Evolutionary conservation across 2,329 filamentous ascomycete species (phyloP).

Genomic region (Plectosphaerella sp.): DNA sequence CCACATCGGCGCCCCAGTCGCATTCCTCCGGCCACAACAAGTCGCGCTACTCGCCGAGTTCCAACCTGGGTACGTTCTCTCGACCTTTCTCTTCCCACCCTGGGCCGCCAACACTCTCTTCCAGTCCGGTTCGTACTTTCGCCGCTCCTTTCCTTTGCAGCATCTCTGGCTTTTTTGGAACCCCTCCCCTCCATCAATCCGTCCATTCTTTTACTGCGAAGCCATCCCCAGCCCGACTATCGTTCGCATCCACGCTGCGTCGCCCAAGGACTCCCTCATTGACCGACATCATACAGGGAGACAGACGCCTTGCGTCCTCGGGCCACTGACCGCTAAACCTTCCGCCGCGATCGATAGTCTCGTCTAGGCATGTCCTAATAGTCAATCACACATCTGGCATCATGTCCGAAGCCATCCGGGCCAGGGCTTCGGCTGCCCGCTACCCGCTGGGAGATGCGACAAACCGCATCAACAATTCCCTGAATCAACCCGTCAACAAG

Average conservation of each 20-base stretch:
- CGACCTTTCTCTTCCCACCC: background rate
- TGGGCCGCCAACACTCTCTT: background rate
- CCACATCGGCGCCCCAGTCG: background rate
- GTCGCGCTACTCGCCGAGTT: background rate
- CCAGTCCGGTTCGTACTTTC: background rate
- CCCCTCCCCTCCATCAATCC: background rate
- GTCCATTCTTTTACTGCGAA: background rate
- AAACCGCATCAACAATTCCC: conserved; percentile 38
- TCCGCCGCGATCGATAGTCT: background rate
- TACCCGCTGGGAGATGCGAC: conserved; percentile 43
- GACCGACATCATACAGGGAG: background rate
- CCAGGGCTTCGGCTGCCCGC: conserved; percentile 16
- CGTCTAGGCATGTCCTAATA: background rate
- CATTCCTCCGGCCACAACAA: background rate
- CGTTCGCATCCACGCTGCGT: background rate
- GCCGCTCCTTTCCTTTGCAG: background rate
- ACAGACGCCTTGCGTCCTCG: no score
- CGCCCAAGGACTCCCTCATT: background rate
- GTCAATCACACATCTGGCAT: background rate
- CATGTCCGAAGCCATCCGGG: conserved; percentile 11
- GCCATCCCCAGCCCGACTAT: background rate
- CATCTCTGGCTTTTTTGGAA: background rate
- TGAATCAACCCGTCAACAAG: conserved; percentile 21
- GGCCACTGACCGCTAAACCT: no score
- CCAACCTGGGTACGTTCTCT: background rate